phyloP scores from a whole-genome alignment of 805 yeast species.

The Blastobotrys robertii region DNA sequence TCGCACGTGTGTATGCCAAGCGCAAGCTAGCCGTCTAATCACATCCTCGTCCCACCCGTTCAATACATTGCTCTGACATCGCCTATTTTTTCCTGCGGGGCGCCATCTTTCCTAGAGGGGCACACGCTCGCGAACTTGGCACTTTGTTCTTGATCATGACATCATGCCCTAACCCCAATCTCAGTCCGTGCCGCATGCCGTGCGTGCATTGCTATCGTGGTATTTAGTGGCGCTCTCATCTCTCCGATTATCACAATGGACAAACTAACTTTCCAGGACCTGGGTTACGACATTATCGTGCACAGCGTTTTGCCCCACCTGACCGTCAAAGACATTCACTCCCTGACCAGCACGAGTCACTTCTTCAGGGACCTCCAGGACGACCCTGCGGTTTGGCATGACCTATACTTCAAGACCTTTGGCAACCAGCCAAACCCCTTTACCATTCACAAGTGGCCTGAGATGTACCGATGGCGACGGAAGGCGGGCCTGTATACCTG shows the following conservation, averaged over 20 bases:
- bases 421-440: conserved; percentile 36
- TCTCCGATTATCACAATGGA: not conserved
- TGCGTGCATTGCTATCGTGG: not conserved
- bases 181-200: not conserved
- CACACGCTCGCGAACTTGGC: too few species aligned
- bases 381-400: conserved; percentile 37
- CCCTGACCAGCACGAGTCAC: conserved; percentile 33
- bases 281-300: conserved; percentile 16
- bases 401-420: conserved; percentile 37
- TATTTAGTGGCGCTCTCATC: not conserved
- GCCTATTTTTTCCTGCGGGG: too few species aligned
- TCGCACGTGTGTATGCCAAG: too few species aligned
- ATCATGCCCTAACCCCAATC: too few species aligned
- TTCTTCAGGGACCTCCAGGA: conserved; percentile 28
- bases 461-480: conserved; percentile 34
- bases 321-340: conserved; percentile 29
- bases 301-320: conserved; percentile 17
- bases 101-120: too few species aligned
- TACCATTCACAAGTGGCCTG: conserved; percentile 40
- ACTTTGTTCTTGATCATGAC: too few species aligned
- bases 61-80: too few species aligned
- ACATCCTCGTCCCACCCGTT: too few species aligned
- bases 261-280: conserved; percentile 1
- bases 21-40: too few species aligned
- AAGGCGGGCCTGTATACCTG: conserved; percentile 39